Conservation (phyloP, 2,329 filamentous ascomycete genomes). For the Ceratocystiopsis minuta region DNA sequence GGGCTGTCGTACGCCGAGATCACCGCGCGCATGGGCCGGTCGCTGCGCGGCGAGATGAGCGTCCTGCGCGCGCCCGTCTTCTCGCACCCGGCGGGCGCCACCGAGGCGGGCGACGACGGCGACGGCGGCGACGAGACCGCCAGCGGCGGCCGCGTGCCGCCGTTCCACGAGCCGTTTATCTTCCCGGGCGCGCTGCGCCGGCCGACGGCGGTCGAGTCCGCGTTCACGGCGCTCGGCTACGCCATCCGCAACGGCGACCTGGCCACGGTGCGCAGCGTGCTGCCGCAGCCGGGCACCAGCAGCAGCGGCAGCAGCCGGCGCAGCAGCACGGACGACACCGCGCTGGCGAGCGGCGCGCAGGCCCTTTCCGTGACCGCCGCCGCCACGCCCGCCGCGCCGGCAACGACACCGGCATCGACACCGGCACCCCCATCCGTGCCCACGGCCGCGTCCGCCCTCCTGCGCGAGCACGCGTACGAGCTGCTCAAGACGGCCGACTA, state of each 20-base stretch:
- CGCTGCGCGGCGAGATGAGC: slow-evolving; percentile 72
- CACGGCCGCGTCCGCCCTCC: too few relatives aligned
- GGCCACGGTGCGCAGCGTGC: slow-evolving; percentile 44
- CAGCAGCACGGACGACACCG: too few relatives aligned
- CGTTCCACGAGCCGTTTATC: slow-evolving; percentile 14
- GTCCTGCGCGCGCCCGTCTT: slow-evolving; percentile 57
- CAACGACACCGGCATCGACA: too few relatives aligned
- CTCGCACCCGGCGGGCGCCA: slow-evolving; percentile 46
- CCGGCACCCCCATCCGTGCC: too few relatives aligned
- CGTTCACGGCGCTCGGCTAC: slow-evolving; percentile 61
- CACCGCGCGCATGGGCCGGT: slow-evolving; percentile 50
- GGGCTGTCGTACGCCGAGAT: slow-evolving; percentile 48
- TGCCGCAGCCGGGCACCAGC: slow-evolving; percentile 16
- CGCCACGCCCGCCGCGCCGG: slow-evolving; percentile 9
- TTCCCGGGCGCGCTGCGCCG: slow-evolving; percentile 12
- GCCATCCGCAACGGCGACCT: slow-evolving; percentile 58
- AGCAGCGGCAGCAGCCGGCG: too few relatives aligned
- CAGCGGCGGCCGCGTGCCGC: slow-evolving; percentile 19
- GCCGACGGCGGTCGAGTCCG: slow-evolving; percentile 34
- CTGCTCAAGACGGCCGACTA: slow-evolving; percentile 64
- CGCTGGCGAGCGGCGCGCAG: slow-evolving; percentile 28
- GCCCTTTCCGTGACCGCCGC: slow-evolving; percentile 14
- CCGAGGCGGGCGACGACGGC: slow-evolving; percentile 23
- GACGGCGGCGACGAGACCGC: neutral
- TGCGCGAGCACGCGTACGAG: slow-evolving; percentile 13